Base-by-base conservation (phyloP, 495 filamentous ascomycete species). In the Penicillium desertorum region DNA sequence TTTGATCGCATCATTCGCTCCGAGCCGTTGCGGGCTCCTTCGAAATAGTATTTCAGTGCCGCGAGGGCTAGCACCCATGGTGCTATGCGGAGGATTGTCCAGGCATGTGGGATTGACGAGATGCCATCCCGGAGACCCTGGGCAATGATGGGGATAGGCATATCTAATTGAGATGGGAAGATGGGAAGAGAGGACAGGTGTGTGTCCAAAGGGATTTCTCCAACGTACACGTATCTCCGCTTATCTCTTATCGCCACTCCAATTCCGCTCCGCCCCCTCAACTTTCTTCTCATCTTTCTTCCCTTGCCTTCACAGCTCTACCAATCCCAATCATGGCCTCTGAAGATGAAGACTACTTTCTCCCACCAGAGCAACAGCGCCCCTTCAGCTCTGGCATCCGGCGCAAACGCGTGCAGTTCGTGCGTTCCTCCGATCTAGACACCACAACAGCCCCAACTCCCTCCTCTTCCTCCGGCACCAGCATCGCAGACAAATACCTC, bases 1-100 rank as follows among this genome's bases (percentile, higher is more conserved):
- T 93, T 91, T 14, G 89, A 88, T 66, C 96, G 90, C 90, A 98
- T 92, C 61, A 89, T 75, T 50, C 92, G 83, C 71, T 96, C 94
- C 47, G 90, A 85, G 39, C 69, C 68, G 70, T 91, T 96, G 65
- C 70, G 74, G 10, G 88, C 84, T 60, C 94, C 94, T 44, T 82
- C 81, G 67, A 86, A 88, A 75, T 87, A 96, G 68, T 78, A 77
- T 76, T 96, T 98, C 32, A 95, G 65, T 36, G 89, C 65, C 34
- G 76, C 81, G 39, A 96, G 42, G 22, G 86, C 56, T 34, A 78
- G 68, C 6, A 90, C 54, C 67, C 82, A 84, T 61, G 84, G 81
- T 16, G 78, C 68, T 44, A 74, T 56, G 61, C 88, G 87, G 64
- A 91, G 66, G 17, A 87, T 64, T 2, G 78, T 76, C 70, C 78